Base-by-base conservation (phyloP, 1,284 basidiomycete species). In the Trichosporon asahii region DNA sequence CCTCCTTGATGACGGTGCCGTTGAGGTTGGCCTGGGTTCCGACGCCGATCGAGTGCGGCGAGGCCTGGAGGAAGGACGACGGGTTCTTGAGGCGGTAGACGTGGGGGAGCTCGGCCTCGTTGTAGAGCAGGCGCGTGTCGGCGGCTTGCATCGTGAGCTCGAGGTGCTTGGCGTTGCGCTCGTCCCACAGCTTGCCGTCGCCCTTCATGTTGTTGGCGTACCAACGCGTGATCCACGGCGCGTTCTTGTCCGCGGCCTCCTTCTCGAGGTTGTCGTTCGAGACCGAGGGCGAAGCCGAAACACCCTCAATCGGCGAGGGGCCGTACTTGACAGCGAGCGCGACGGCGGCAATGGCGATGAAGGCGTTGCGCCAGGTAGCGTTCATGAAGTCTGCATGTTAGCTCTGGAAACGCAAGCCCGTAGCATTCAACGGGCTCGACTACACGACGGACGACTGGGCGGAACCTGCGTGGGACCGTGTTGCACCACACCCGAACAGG, bases 71-170 rank as follows among this genome's bases (percentile, higher is more conserved):
- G 72, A 85, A 85, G 12, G 78, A 71, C 53, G 83, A 84, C 73
- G 46, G 40, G 70, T 69, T 15, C 73, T 77, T 79, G 74, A 85
- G 69, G 71, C 84, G 72, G 70, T 73, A 74, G 21, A 84, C 76
- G 67, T 71, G 78, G 21, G 84, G 83, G 73, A 78, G 76, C 78
- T 85, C 83, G 0, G 84, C 85, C 73, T 84, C 84, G 74, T 85
- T 83, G 76, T 85, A 79, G 68, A 85, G 73, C 70, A 85, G 74
- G 73, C 80, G 80, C 67, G 81, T 80, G 70, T 84, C 83, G 12
- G 85, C 84, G 1, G 73, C 75, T 71, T 81, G 76, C 65, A 78
- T 76, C 8, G 79, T 77, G 65, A 84, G 74, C 71, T 81, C 80
- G 60, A 86, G 77, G 76, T 85, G 84, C 74, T 80, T 81, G 57